phyloP scores from a whole-genome alignment of 495 filamentous ascomycete genomes.

The Lophium mytilinum region DNA sequence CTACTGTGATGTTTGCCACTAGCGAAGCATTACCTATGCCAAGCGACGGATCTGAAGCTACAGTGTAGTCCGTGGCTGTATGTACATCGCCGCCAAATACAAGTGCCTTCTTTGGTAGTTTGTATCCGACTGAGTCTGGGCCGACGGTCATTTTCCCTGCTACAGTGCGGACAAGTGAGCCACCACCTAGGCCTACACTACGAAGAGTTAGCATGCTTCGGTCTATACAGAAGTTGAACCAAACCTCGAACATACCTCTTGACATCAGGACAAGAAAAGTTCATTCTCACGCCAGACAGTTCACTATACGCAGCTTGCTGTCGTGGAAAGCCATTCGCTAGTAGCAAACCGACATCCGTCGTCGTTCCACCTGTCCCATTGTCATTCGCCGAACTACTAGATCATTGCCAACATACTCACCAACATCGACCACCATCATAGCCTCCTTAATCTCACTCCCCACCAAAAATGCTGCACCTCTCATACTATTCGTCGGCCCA shows the following conservation, averaged over 20 bases:
- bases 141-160: slow-evolving; percentile 40
- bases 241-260: slow-evolving; percentile 1
- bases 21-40: slow-evolving; percentile 34
- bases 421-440: slow-evolving; percentile 45
- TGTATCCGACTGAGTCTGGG: slow-evolving; percentile 49
- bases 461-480: slow-evolving; percentile 41
- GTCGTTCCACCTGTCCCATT: slow-evolving; percentile 37
- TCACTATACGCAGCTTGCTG: slow-evolving; percentile 47
- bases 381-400: neutral
- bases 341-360: slow-evolving; percentile 45
- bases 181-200: slow-evolving; percentile 47
- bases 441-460: slow-evolving; percentile 16
- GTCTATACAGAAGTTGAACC: neutral
- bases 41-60: slow-evolving; percentile 32
- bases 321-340: slow-evolving; percentile 46
- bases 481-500: slow-evolving; percentile 48
- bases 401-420: slow-evolving; percentile 20
- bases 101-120: slow-evolving; percentile 40
- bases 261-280: slow-evolving; percentile 48
- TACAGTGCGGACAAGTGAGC: slow-evolving; percentile 40
- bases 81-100: slow-evolving; percentile 46
- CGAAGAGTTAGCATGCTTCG: neutral
- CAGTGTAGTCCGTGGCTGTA: slow-evolving; percentile 45
- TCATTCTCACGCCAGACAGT: slow-evolving; percentile 45
- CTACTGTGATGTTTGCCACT: slow-evolving; percentile 20